Conservation (phyloP, 2,329 filamentous ascomycete species). For the Catunica adiposa region DNA sequence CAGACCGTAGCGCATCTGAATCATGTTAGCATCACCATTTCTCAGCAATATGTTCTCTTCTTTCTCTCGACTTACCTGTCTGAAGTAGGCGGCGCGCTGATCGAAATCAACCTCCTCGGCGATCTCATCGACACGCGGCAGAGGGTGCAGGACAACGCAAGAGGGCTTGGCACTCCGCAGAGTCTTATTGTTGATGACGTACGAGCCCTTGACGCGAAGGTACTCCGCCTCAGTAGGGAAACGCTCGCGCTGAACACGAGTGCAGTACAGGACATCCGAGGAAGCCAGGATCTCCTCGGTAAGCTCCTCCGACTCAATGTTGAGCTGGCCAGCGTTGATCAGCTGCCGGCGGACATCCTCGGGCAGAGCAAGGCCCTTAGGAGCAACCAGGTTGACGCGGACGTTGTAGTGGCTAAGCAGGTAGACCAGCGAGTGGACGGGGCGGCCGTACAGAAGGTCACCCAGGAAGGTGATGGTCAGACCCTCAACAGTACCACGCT, state of each 20-base stretch:
- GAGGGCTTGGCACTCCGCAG: constrained; percentile 81
- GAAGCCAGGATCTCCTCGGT: constrained; percentile 73
- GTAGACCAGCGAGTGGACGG: constrained; percentile 89
- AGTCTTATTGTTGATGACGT: constrained; percentile 78
- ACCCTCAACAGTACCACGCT: constrained; percentile 86
- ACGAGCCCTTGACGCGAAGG: constrained; percentile 72
- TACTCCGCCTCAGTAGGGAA: constrained; percentile 71
- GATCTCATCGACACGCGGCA: constrained; percentile 87
- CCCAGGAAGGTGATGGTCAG: constrained; percentile 92
- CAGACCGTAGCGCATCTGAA: constrained; percentile 87
- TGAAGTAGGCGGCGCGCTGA: constrained; percentile 90
- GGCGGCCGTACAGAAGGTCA: constrained; percentile 81
- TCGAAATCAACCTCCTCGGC: constrained; percentile 95
- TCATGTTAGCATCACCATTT: constrained; percentile 1
- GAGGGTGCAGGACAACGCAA: constrained; percentile 89
- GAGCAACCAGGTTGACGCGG: constrained; percentile 78
- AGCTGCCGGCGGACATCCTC: constrained; percentile 57
- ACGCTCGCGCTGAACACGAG: constrained; percentile 87
- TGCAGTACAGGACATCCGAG: constrained; percentile 92
- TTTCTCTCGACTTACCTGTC: constrained; percentile 62
- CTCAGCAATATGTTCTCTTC: not conserved
- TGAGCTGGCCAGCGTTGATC: constrained; percentile 56
- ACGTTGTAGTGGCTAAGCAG: constrained; percentile 93
- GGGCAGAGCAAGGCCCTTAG: constrained; percentile 62
- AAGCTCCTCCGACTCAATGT: constrained; percentile 57